Evolutionary conservation across 2,329 filamentous ascomycete species (phyloP).

Genomic region (Madurella mycetomatis): DNA sequence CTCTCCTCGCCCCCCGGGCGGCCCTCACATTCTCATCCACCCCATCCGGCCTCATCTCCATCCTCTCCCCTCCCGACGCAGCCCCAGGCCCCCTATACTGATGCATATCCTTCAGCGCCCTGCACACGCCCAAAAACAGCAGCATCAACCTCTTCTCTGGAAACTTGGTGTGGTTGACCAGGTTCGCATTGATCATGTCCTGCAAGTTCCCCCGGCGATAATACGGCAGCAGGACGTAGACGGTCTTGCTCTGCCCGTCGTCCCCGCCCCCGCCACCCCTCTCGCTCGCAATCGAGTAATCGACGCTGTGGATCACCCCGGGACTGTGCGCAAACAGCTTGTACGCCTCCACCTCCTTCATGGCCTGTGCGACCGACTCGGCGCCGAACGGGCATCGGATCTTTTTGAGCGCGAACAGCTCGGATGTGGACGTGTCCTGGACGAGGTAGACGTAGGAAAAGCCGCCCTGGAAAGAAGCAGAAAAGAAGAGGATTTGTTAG

Average conservation of each 20-base stretch:
- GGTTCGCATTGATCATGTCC: constrained; percentile 96
- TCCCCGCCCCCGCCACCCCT: constrained; percentile 50
- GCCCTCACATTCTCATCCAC: constrained; percentile 36
- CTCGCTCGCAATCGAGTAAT: constrained; percentile 77
- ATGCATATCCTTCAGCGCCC: constrained; percentile 86
- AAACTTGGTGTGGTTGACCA: constrained; percentile 90
- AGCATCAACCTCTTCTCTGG: constrained; percentile 84
- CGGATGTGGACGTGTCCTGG: constrained; percentile 77
- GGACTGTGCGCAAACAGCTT: constrained; percentile 76
- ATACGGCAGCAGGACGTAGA: constrained; percentile 94
- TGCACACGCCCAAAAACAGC: constrained; percentile 87
- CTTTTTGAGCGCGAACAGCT: constrained; percentile 94
- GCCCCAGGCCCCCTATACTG: constrained; percentile 60
- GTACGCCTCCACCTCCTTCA: constrained; percentile 97
- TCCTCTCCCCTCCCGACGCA: constrained; percentile 39
- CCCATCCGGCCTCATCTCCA: constrained; percentile 44
- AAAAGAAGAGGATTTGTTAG: neutral
- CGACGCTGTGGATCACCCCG: constrained; percentile 81
- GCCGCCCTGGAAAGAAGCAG: constrained; percentile 59
- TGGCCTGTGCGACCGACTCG: constrained; percentile 88
- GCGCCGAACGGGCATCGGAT: constrained; percentile 97
- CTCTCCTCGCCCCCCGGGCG: constrained; percentile 38
- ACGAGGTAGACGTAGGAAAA: constrained; percentile 99
- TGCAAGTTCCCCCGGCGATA: constrained; percentile 93
- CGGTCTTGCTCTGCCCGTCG: constrained; percentile 71